A percentile compares a stretch with the other conserved stretches of the same genome.
Conservation (phyloP, 148 eudicot species). For the Cornus controversa region DNA sequence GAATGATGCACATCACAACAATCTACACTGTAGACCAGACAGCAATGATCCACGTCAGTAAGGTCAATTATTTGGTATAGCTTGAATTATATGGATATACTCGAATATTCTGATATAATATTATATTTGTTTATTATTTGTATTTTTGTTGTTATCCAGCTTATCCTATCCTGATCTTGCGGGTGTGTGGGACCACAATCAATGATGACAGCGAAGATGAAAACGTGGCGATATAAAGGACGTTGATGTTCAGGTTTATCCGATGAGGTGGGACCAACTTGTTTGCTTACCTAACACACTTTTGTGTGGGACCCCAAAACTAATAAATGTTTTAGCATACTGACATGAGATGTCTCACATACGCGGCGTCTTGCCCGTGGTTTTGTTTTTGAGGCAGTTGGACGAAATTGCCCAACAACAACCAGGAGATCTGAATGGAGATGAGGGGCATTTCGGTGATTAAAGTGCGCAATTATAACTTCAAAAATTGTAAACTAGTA, state of each 20-base stretch:
- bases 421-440: background rate
- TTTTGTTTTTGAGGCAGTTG: background rate
- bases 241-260: conserved; percentile 24
- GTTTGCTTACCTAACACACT: background rate
- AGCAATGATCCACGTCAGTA: conserved; percentile 72
- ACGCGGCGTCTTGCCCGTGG: conserved; percentile 44
- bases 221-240: conserved; percentile 18
- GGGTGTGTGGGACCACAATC: conserved; percentile 15
- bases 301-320: background rate
- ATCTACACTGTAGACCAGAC: conserved; percentile 36
- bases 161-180: conserved; percentile 23
- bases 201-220: conserved; percentile 13
- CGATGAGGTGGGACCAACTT: conserved; percentile 26
- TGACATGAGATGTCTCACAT: background rate
- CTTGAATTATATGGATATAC: conserved; percentile 39
- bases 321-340: background rate
- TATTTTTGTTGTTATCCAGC: background rate
- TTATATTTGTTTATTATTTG: background rate
- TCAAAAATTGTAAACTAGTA: too few species aligned
- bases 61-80: conserved; percentile 20
- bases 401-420: conserved; percentile 12
- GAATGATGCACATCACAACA: background rate
- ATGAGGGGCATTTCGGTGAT: background rate
- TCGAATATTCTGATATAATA: conserved; percentile 45
- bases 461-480: background rate